Evolutionary conservation across 257 asterid genomes (phyloP).

Genomic region (Schizonepeta tenuifolia): DNA sequence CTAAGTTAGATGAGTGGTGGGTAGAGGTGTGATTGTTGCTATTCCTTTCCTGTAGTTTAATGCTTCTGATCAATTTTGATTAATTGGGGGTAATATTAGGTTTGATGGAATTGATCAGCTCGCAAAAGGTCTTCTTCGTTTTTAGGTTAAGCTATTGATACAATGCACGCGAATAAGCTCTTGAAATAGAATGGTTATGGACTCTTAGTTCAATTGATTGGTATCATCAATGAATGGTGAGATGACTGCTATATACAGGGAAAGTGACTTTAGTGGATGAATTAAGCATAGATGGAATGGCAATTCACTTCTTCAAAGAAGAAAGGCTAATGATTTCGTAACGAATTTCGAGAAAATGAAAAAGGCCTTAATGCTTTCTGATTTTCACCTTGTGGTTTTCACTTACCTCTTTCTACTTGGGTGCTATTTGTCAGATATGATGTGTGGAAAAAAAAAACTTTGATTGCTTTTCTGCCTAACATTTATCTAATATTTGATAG

Average conservation of each 20-base stretch:
- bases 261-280: not conserved
- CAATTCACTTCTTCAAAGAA: not conserved
- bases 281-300: not conserved
- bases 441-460: conserved; percentile 3
- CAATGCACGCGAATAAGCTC: conserved; percentile 11
- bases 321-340: not conserved
- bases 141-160: conserved; percentile 24
- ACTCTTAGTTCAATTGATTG: conserved; percentile 6
- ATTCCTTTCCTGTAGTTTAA: conserved; percentile 9
- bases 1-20: conserved; percentile 9
- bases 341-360: not conserved
- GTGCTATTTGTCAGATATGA: conserved; percentile 5
- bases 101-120: conserved; percentile 17
- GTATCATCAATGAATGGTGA: conserved; percentile 1
- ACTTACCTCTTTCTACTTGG: not conserved
- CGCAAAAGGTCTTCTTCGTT: conserved; percentile 16
- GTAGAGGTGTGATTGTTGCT: conserved; percentile 5
- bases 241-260: not conserved
- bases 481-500: not conserved
- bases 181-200: conserved; percentile 10
- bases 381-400: not conserved
- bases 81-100: conserved; percentile 1
- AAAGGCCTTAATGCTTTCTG: conserved; percentile 9
- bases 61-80: conserved; percentile 21
- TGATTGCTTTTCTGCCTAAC: not conserved